Evolutionary conservation across 441 rosid species (phyloP).

Genomic region (Aquilaria agallochum): DNA sequence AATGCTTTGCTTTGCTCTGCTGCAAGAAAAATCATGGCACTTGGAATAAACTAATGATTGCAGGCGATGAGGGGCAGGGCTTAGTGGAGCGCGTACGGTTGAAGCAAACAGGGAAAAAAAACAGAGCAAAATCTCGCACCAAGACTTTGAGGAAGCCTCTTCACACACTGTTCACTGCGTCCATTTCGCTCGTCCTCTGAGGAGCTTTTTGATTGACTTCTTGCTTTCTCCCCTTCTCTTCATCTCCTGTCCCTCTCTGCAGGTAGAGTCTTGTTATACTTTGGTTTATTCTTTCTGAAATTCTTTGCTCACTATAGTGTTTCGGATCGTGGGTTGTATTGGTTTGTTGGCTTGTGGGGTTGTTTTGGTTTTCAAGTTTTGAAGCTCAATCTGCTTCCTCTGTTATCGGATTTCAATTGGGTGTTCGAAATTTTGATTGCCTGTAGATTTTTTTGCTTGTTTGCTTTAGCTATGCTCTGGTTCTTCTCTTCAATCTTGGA

Average conservation of each 20-base stretch:
- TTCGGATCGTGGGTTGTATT: no score
- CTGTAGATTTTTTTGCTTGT: no score
- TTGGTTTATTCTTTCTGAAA: neutral
- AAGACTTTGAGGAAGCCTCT: neutral
- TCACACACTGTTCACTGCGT: constrained; percentile 3
- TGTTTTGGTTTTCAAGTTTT: neutral
- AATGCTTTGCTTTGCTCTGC: neutral
- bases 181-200: neutral
- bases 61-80: neutral
- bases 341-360: no score
- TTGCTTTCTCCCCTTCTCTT: constrained; percentile 4
- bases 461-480: no score
- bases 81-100: constrained; percentile 11
- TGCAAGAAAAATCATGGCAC: neutral
- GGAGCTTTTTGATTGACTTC: constrained; percentile 3
- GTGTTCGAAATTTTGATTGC: no score
- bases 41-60: neutral
- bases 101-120: constrained; percentile 1
- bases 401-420: no score
- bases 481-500: no score
- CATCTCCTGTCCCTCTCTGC: neutral
- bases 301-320: no score
- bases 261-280: neutral
- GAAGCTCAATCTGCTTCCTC: constrained; percentile 1
- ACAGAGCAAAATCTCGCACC: neutral